Conservation (phyloP, 805 yeast species). For the Metschnikowia koreensis region DNA sequence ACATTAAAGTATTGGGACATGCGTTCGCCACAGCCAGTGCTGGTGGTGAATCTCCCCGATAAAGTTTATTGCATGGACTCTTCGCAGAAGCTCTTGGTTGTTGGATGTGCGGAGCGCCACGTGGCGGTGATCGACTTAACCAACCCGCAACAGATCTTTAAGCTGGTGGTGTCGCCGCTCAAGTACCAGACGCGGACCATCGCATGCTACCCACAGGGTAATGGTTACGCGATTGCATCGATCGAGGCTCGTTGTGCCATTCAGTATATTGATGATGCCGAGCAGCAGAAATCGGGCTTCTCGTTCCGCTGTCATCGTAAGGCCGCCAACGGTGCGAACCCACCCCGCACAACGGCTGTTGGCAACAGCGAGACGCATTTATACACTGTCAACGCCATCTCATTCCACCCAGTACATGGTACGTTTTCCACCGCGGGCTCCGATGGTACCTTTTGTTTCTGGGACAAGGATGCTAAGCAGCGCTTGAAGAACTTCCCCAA, state of each 20-base stretch:
- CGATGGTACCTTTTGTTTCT: constrained; percentile 89
- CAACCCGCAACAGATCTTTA: constrained; percentile 79
- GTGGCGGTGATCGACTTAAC: constrained; percentile 73
- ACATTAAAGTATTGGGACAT: constrained; percentile 94
- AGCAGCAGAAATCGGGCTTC: constrained; percentile 70
- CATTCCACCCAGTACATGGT: constrained; percentile 86
- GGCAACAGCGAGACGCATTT: constrained; percentile 53
- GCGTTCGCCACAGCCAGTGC: constrained; percentile 77
- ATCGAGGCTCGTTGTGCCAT: constrained; percentile 95
- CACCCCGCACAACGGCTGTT: constrained; percentile 27
- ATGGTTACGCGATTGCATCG: constrained; percentile 90
- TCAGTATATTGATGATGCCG: constrained; percentile 83
- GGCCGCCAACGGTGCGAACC: constrained; percentile 38
- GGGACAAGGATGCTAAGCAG: constrained; percentile 94
- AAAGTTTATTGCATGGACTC: constrained; percentile 88
- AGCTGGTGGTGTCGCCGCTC: constrained; percentile 69
- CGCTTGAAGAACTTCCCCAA: constrained; percentile 79
- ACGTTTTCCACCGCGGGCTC: constrained; percentile 93
- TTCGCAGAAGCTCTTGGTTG: constrained; percentile 76
- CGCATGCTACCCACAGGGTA: constrained; percentile 85
- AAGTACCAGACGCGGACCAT: constrained; percentile 86
- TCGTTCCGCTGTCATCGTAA: constrained; percentile 95
- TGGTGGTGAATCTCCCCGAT: constrained; percentile 82
- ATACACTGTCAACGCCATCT: constrained; percentile 75
- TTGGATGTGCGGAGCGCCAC: constrained; percentile 92